Evolutionary conservation across 23 red algal genomes (phyloP), one percentile per base, ranked within the genome.

Genomic region (Porphyridium purpureum): DNA sequence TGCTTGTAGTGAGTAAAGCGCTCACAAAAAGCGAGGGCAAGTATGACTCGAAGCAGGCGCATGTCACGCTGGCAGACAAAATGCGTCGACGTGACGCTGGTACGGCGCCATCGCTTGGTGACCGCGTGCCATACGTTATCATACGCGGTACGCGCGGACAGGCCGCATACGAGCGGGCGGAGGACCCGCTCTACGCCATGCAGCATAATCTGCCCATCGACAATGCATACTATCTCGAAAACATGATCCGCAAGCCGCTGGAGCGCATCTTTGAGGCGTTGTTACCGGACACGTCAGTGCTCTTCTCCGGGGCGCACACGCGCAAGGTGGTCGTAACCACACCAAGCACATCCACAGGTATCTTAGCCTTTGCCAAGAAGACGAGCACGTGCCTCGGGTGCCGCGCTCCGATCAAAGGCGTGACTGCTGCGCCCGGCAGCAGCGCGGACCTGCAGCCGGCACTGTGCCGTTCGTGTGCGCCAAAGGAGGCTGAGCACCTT

Each of bases 61-160:
- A 98, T 31, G 80, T 75, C 15, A 61, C 59, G 7, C 70, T 98
- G 60, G 80, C 75, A 20, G 69, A 98, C n/a, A 98, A 98, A 57
- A 47, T 98, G 56, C 49, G 59, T 3, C 66, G 66, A 34, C 66
- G 79, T 11, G 90, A 86, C 69, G 49, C 79, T 25, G 90, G 79
- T 1, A 84, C 80, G 6, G 90, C 90, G 2, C 90, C 90, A 4
- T 56, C 70, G 23, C 32, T 98, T 14, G 90, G 90, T 14, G 90
- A 98, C 60, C 72, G 90, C 50, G 81, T 98, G 29, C 90, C 90
- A 14, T 98, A 98, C 38, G 80, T 98, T 11, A 98, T 84, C 25
- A 86, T 65, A 1, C 49, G 47, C 26, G 90, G 90, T 17, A 31
- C 47, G 0, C 85, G 86, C 23, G 63, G 73, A 31, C 69, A 86